Evolutionary conservation across 2,329 filamentous ascomycete genomes (phyloP).

Genomic region (Diaporthe helianthi): DNA sequence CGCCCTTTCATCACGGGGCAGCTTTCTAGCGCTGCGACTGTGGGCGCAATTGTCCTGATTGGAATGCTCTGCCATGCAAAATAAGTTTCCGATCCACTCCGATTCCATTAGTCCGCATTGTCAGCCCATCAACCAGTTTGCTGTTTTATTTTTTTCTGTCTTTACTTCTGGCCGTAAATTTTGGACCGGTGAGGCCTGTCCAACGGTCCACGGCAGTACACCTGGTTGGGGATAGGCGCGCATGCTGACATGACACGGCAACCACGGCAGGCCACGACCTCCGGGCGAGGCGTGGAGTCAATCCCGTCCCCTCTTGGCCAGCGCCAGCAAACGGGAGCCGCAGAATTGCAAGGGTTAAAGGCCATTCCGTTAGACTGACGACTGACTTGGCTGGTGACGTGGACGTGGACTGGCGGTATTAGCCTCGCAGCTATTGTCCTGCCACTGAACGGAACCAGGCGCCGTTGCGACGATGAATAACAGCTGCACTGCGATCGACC

Average conservation of each 20-base stretch:
- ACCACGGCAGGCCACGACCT: slow-evolving; percentile 16
- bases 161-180: slow-evolving; percentile 4
- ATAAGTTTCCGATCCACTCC: slow-evolving; percentile 22
- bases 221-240: slow-evolving; percentile 10
- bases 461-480: slow-evolving; percentile 9
- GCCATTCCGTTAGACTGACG: slow-evolving; percentile 23
- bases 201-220: slow-evolving; percentile 22
- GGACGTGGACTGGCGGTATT: slow-evolving; percentile 31
- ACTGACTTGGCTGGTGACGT: slow-evolving; percentile 29
- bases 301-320: slow-evolving; percentile 16
- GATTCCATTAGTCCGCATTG: slow-evolving; percentile 18
- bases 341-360: slow-evolving; percentile 23
- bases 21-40: slow-evolving; percentile 22
- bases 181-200: slow-evolving; percentile 24
- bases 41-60: slow-evolving; percentile 17
- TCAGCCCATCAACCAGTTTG: slow-evolving; percentile 5
- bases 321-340: slow-evolving; percentile 26
- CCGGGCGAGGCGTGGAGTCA: slow-evolving; percentile 23
- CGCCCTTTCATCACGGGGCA: slow-evolving; percentile 19
- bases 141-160: slow-evolving; percentile 20
- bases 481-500: slow-evolving; percentile 20
- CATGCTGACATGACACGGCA: slow-evolving; percentile 27
- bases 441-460: slow-evolving; percentile 15
- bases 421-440: slow-evolving; percentile 19
- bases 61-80: slow-evolving; percentile 20